Evolutionary conservation across 306 rosid genomes (phyloP), one percentile per base, ranked within the genome.

Genomic region (Cercis canadensis): DNA sequence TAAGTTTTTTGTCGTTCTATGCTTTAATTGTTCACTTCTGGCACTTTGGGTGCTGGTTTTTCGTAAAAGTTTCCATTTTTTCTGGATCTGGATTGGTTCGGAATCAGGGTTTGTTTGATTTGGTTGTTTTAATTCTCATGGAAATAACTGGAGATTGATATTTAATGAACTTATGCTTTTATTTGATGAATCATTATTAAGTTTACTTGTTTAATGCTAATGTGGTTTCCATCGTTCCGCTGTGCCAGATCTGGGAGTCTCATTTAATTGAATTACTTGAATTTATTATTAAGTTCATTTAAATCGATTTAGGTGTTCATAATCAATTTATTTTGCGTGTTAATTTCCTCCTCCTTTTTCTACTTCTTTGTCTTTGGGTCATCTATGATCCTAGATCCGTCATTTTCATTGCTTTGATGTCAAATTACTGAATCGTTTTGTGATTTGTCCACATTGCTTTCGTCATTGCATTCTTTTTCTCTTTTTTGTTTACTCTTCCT

Each of bases 181-280:
- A 50, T 62, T 14, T 18, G 11, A 19, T 63, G 41, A 63, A 37
- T 46, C 72, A 1, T 41, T 65, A 39, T 16, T 39, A 43, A 62
- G 56, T 19, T 41, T 49, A 47, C 57, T 31, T 19, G 39, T 17
- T 74, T 39, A 34, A 67, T 60, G 75, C 31, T 60, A 13, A 53
- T 47, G 68, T 32, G 54, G 69, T n/a, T n/a, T n/a, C n/a, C n/a
- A 54, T 62, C 29, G 29, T 18, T 10, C 17, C 21, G 7, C 18
- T 77, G 71, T 24, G 4, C 24, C 53, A 74, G 86, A 82, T 82
- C 86, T 78, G 69, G 34, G 21, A 77, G 21, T 63, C 71, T 41
- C 18, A 58, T 64, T 53, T 69, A 58, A 68, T 44, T 63, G 14
- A 18, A 46, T 67, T 76, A 4, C 36, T 57, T 24, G 18, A 43